Base-by-base conservation (phyloP, 345 rosid genomes). In the Eucalyptus curtisii region DNA sequence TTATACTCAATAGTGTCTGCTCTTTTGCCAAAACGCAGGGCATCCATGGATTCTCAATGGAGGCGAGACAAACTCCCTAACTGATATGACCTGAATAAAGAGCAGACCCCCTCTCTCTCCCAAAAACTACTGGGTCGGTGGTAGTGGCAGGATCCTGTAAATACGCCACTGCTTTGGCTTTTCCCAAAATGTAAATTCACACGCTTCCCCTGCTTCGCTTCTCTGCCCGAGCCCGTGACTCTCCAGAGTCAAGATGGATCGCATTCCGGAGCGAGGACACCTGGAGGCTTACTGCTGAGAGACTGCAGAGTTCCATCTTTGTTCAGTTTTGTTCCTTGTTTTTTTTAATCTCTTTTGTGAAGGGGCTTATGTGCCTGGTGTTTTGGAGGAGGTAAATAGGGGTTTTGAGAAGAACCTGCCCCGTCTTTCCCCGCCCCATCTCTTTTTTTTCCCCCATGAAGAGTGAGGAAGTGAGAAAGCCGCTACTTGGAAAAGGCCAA, bases 31-130 rank as follows among this genome's bases (percentile, higher is more conserved):
- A 49, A 81, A 25, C 87, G 90, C 95, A 96, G 98, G 94, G 88
- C 97, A 96, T 30, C 97, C 96, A 45, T 96, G 98, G 98, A 94
- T 96, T 64, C 86, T 92, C 52, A 90, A 88, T 79, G 93, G 88
- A 86, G 97, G 97, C 59, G 95, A 93, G 89, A 86, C 95, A 66
- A 88, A 86, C 64, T 87, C 94, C 55, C 82, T 88, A 49, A 87
- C 88, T 90, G 92, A 92, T 79, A 19, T 76, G 84, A 88, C 50
- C 49, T 86, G 53, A 17, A 31, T 50, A 52, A 55, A 24, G 76
- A 53, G 64, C 13, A 81, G 33, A 13, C 9, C 53, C 85, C 66
- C 86, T 22, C 49, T 40, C 47, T 40, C 47, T 44, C 42, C 30
- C 13, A 37, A 76, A 76, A 37, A 76, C 84, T 76, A 76, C 30